Percentiles rank a stretch among this genome's conserved stretches.
phyloP scores from a whole-genome alignment of 495 filamentous ascomycete species.

The Penicillium coprophilum region DNA sequence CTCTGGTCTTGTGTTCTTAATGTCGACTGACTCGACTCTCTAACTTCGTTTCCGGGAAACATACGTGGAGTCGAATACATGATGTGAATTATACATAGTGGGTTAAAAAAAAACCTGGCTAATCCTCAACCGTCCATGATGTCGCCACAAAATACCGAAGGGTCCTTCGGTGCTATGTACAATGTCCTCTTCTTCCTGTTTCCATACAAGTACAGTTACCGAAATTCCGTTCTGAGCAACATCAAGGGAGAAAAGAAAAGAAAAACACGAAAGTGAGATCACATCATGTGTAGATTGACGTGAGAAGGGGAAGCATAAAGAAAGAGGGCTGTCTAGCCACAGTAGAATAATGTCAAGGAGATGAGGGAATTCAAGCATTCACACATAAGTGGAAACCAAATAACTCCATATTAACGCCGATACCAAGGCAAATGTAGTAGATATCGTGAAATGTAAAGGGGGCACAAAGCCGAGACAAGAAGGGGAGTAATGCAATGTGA shows the following conservation, averaged over 20 bases:
- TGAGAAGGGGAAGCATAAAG: background rate
- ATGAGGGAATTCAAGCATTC: background rate
- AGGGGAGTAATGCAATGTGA: background rate
- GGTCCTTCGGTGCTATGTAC: constrained; percentile 1
- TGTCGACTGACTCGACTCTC: background rate
- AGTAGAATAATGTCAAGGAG: background rate
- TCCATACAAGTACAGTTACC: constrained; percentile 4
- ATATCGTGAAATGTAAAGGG: constrained; percentile 6
- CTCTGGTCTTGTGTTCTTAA: background rate
- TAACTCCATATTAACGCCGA: constrained; percentile 2
- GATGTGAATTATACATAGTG: background rate
- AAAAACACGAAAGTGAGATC: background rate
- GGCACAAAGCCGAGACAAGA: background rate
- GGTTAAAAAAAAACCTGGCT: background rate
- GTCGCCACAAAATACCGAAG: background rate
- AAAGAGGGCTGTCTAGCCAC: background rate
- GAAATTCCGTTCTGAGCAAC: background rate
- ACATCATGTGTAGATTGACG: background rate
- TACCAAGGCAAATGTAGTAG: background rate
- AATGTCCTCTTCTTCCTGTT: constrained; percentile 1
- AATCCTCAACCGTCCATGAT: background rate
- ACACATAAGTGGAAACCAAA: background rate
- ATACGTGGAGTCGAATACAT: background rate
- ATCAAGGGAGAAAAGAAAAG: background rate
- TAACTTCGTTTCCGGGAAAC: background rate